Conservation (phyloP, 139 green algal genomes). For the Chlamydomonas sp. region DNA sequence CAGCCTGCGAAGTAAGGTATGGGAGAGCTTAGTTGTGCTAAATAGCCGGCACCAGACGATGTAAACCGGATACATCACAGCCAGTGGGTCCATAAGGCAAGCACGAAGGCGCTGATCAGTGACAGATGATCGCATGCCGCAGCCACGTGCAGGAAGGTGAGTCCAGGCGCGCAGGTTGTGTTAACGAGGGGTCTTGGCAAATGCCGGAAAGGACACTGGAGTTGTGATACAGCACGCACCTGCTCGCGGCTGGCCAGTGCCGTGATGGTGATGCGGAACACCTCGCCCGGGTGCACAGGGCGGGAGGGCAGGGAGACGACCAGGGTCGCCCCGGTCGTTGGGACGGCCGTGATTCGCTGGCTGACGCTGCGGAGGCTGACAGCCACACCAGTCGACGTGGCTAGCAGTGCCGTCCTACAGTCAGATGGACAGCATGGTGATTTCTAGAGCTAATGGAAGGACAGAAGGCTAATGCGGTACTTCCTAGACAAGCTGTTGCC, state of each 20-base stretch:
- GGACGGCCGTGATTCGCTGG: background rate
- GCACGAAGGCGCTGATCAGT: too few relatives aligned
- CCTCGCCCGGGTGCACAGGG: conserved; percentile 40
- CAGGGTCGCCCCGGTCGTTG: conserved; percentile 15
- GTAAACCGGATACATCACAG: too few relatives aligned
- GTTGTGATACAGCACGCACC: background rate
- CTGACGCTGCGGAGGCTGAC: conserved; percentile 20
- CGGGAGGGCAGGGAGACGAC: conserved; percentile 47
- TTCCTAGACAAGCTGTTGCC: background rate
- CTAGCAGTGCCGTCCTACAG: conserved; percentile 7
- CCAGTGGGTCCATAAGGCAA: too few relatives aligned
- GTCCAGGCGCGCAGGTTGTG: background rate
- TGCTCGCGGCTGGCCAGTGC: conserved; percentile 39
- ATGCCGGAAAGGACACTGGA: background rate
- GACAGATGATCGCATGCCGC: too few relatives aligned
- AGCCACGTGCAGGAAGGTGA: too few relatives aligned
- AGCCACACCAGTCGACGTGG: background rate
- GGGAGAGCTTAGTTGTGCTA: too few relatives aligned
- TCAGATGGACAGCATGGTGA: too few relatives aligned
- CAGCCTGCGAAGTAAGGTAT: background rate
- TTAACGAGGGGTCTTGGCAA: background rate
- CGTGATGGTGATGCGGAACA: conserved; percentile 46
- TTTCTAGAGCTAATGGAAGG: too few relatives aligned
- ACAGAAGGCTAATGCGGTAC: too few relatives aligned
- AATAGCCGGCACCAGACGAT: too few relatives aligned